Percentiles rank a stretch among this genome's conserved stretches.
Conservation (phyloP, 1,139 yeast genomes). For the Taphrina communis region DNA sequence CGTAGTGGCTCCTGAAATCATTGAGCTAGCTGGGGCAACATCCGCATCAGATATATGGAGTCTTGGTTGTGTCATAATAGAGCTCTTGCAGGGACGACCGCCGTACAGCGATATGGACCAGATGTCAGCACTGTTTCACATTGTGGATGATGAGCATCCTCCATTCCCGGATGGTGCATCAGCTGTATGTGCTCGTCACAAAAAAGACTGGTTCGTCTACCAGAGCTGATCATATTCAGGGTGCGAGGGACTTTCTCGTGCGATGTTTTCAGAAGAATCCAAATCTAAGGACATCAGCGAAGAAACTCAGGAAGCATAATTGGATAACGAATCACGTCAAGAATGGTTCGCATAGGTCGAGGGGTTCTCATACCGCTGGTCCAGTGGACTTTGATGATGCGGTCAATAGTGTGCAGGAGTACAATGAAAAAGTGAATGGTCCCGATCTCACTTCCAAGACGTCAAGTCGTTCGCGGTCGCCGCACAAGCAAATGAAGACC, state of each 20-base stretch:
- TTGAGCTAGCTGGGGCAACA: slow-evolving; percentile 81
- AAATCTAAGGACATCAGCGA: slow-evolving; percentile 63
- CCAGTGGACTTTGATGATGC: slow-evolving; percentile 49
- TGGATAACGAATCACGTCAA: slow-evolving; percentile 59
- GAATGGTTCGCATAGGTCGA: slow-evolving; percentile 24
- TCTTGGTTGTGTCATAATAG: slow-evolving; percentile 92
- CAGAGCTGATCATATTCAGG: slow-evolving; percentile 3
- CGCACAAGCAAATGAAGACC: background rate
- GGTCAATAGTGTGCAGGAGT: slow-evolving; percentile 50
- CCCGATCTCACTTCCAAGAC: slow-evolving; percentile 24
- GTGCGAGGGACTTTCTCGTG: slow-evolving; percentile 62
- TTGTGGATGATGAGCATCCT: slow-evolving; percentile 82
- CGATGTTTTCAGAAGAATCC: slow-evolving; percentile 84
- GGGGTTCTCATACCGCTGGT: background rate
- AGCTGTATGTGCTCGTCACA: slow-evolving; percentile 47
- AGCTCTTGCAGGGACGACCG: slow-evolving; percentile 82
- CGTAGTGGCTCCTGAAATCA: slow-evolving; percentile 75
- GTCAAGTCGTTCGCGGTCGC: background rate
- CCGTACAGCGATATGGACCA: slow-evolving; percentile 83
- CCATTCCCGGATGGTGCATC: slow-evolving; percentile 72
- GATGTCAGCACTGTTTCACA: slow-evolving; percentile 90
- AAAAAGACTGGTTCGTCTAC: no score
- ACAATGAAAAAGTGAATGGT: slow-evolving; percentile 47
- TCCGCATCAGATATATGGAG: slow-evolving; percentile 75
- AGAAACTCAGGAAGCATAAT: slow-evolving; percentile 62